These are phyloP conservation scores for Exophiala viscosa DNA, from an alignment of 2,329 filamentous ascomycete species.

Conservation along the genomic window DNA sequence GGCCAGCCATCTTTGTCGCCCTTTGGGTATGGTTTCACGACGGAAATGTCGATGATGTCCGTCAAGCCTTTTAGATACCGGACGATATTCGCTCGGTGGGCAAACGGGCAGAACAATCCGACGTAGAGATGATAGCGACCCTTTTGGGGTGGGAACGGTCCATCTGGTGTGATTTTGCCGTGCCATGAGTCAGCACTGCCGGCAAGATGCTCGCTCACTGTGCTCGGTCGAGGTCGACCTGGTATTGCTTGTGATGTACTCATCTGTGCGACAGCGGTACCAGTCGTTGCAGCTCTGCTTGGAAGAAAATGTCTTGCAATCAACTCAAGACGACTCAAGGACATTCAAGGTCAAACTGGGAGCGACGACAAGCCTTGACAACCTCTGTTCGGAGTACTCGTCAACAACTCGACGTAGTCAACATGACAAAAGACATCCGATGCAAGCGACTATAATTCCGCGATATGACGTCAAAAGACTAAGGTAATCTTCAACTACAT, in stretches of 20 bases:
- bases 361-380: too few relatives aligned
- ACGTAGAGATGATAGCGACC: conserved; percentile 56
- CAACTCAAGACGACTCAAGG: not conserved
- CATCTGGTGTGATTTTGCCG: conserved; percentile 46
- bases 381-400: too few relatives aligned
- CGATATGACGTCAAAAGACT: too few relatives aligned
- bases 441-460: too few relatives aligned
- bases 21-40: conserved; percentile 65
- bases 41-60: conserved; percentile 50
- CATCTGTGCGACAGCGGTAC: not conserved
- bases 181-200: conserved; percentile 42
- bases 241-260: conserved; percentile 5
- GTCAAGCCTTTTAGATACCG: conserved; percentile 57
- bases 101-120: conserved; percentile 63
- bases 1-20: conserved; percentile 61
- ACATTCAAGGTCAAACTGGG: not conserved
- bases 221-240: conserved; percentile 17
- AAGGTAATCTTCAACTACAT: too few relatives aligned
- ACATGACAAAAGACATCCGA: too few relatives aligned
- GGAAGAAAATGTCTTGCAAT: not conserved
- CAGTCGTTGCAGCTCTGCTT: not conserved
- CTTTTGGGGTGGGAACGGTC: conserved; percentile 49
- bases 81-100: conserved; percentile 58
- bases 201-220: conserved; percentile 23
- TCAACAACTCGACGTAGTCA: too few relatives aligned